phyloP scores from a whole-genome alignment of 345 rosid species.

The Hibiscus syriacus region DNA sequence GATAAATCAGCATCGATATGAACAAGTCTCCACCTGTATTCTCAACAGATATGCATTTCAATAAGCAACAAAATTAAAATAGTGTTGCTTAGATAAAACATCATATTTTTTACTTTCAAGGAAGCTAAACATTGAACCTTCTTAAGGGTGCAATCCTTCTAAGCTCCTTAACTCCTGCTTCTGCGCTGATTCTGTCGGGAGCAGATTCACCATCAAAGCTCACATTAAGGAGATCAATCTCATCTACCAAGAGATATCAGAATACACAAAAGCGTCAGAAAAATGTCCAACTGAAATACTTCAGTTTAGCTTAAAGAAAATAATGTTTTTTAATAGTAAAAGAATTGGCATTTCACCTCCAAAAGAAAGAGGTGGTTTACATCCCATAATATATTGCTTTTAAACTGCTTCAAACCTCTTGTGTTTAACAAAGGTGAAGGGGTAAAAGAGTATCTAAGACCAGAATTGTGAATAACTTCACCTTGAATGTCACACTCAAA shows the following conservation, averaged over 20 bases:
- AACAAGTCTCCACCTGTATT: constrained; percentile 86
- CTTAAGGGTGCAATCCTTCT: constrained; percentile 58
- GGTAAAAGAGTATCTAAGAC: neutral
- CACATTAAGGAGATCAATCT: constrained; percentile 80
- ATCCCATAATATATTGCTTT: too few relatives aligned
- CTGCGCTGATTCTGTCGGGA: constrained; percentile 87
- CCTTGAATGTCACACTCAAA: neutral
- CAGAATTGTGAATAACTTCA: neutral
- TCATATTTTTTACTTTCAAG: neutral
- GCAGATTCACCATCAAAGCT: constrained; percentile 87
- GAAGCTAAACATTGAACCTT: constrained; percentile 32
- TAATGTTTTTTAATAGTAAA: neutral
- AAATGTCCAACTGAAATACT: neutral
- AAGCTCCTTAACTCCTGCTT: constrained; percentile 65
- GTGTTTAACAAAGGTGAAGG: too few relatives aligned
- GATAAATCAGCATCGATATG: constrained; percentile 82
- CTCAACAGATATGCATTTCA: constrained; percentile 9
- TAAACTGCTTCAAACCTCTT: too few relatives aligned
- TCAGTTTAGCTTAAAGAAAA: neutral
- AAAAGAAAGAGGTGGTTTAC: neutral
- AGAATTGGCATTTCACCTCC: too few relatives aligned
- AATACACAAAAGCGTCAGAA: constrained; percentile 3
- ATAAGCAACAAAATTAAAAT: neutral
- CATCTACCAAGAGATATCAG: constrained; percentile 40
- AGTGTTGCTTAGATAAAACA: neutral